Percentiles rank a stretch among this genome's conserved stretches.
Conservation (phyloP, 805 yeast species). For the Starmerella stellata region DNA sequence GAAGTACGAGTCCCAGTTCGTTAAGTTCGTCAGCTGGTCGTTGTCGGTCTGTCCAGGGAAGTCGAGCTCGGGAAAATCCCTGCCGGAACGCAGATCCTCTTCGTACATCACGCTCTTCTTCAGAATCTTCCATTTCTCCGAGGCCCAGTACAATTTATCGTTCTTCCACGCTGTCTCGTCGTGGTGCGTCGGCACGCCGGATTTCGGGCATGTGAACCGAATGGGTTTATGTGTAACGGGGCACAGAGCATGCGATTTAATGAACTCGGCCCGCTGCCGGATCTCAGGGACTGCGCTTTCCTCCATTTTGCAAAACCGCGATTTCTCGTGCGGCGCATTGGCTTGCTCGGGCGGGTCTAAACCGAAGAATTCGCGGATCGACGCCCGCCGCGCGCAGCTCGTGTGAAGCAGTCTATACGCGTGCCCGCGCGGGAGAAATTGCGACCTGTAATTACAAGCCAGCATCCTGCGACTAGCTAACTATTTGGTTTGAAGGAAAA, state of each 20-base stretch:
- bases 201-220: slow-evolving; percentile 71
- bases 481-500: too few species aligned
- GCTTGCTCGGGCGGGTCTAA: slow-evolving; percentile 12
- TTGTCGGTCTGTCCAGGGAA: slow-evolving; percentile 66
- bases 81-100: slow-evolving; percentile 84
- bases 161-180: slow-evolving; percentile 73
- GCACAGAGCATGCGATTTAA: slow-evolving; percentile 71
- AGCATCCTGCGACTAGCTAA: too few species aligned
- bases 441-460: too few species aligned
- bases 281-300: slow-evolving; percentile 75
- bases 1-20: slow-evolving; percentile 81
- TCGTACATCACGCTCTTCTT: slow-evolving; percentile 82
- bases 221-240: slow-evolving; percentile 75
- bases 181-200: slow-evolving; percentile 95
- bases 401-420: too few species aligned
- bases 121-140: slow-evolving; percentile 51
- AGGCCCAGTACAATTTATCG: slow-evolving; percentile 53
- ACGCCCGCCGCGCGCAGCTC: slow-evolving; percentile 20
- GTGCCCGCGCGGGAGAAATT: too few species aligned
- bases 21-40: slow-evolving; percentile 56
- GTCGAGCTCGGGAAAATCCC: slow-evolving; percentile 88
- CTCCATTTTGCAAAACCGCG: slow-evolving; percentile 78
- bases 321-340: slow-evolving; percentile 40
- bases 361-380: slow-evolving; percentile 16
- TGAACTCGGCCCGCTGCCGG: slow-evolving; percentile 79